These are phyloP conservation scores for Primulina eburnea DNA, from an alignment of 257 asterid species.

Conservation along the genomic window DNA sequence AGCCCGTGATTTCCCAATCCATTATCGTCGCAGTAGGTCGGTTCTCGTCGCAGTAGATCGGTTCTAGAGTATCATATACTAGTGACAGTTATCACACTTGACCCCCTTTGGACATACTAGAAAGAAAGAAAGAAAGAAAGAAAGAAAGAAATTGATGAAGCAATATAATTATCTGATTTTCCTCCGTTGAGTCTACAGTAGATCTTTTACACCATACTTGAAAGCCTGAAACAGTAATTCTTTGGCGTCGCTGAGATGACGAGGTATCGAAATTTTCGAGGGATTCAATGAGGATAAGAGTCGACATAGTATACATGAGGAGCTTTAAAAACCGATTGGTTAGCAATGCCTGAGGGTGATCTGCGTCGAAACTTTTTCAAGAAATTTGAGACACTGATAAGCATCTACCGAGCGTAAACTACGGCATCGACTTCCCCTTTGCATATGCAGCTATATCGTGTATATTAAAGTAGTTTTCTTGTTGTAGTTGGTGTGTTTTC, in stretches of 20 bases:
- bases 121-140: conserved; percentile 2
- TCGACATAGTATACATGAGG: not conserved
- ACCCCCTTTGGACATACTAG: conserved; percentile 39
- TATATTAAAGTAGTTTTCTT: too few species aligned
- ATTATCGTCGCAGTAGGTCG: too few species aligned
- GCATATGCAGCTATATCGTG: not conserved
- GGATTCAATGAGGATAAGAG: not conserved
- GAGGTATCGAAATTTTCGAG: not conserved
- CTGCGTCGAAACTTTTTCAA: not conserved
- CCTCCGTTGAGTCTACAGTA: conserved; percentile 1
- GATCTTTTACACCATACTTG: conserved; percentile 1
- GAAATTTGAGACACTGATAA: not conserved
- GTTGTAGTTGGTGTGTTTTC: not conserved
- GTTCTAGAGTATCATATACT: not conserved
- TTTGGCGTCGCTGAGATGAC: not conserved
- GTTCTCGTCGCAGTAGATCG: not conserved
- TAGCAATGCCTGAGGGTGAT: not conserved
- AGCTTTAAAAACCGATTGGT: not conserved
- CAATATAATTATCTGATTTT: conserved; percentile 9
- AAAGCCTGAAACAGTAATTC: not conserved
- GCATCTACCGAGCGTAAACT: too few species aligned
- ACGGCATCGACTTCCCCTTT: too few species aligned
- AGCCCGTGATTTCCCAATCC: too few species aligned
- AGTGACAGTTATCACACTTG: conserved; percentile 39
- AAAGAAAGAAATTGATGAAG: conserved; percentile 7